Conservation (phyloP, 176 grass and related monocot genomes). For the Oryza glumipatula region DNA sequence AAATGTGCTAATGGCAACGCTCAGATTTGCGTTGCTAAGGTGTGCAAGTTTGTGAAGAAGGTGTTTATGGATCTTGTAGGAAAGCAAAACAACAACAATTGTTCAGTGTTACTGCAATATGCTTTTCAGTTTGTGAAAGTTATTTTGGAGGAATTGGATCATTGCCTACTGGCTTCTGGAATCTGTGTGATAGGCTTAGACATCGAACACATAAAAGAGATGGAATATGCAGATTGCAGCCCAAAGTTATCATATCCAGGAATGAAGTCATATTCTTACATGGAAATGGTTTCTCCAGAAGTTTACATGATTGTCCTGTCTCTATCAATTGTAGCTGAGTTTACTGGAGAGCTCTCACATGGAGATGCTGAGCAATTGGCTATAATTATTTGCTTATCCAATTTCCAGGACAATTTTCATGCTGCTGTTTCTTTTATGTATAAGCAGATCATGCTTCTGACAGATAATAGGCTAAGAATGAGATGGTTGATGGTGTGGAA, state of each 20-base stretch:
- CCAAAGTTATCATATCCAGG: slow-evolving; percentile 27
- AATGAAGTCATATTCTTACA: slow-evolving; percentile 41
- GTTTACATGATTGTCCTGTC: slow-evolving; percentile 47
- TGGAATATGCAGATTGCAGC: slow-evolving; percentile 34
- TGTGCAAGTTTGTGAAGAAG: slow-evolving; percentile 62
- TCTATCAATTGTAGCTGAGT: slow-evolving; percentile 50
- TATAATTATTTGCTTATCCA: slow-evolving; percentile 23
- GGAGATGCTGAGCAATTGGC: slow-evolving; percentile 36
- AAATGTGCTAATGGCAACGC: slow-evolving; percentile 32
- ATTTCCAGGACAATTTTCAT: slow-evolving; percentile 30
- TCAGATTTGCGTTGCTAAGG: slow-evolving; percentile 45
- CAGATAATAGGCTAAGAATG: slow-evolving; percentile 12
- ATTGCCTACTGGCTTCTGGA: slow-evolving; percentile 47
- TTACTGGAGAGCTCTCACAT: slow-evolving; percentile 36
- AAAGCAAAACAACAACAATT: slow-evolving; percentile 39
- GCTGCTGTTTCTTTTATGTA: slow-evolving; percentile 51
- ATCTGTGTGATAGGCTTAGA: slow-evolving; percentile 46
- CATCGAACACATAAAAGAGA: slow-evolving; percentile 49
- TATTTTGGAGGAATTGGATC: slow-evolving; percentile 51
- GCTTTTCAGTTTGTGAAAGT: slow-evolving; percentile 54
- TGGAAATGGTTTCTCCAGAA: slow-evolving; percentile 59
- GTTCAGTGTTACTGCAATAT: slow-evolving; percentile 42
- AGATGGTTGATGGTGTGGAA: slow-evolving; percentile 60
- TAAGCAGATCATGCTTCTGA: slow-evolving; percentile 24
- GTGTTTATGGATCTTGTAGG: slow-evolving; percentile 45